Percentiles rank a stretch among this genome's conserved stretches.
phyloP scores from a whole-genome alignment of 2,329 filamentous ascomycete species.

The Apiospora saccharicola region DNA sequence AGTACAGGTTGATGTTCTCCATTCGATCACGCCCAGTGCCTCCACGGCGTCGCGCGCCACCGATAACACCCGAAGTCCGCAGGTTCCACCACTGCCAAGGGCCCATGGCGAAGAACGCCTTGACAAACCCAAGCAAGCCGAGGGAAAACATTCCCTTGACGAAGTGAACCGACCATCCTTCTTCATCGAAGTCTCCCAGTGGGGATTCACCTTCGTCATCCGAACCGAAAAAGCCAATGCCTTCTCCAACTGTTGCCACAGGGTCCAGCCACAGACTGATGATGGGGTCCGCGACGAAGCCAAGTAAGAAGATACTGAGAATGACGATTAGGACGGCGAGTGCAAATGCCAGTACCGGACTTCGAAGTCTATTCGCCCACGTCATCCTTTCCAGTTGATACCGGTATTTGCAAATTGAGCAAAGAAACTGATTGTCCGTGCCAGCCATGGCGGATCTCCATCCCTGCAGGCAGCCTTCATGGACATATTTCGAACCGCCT shows the following conservation, averaged over 20 bases:
- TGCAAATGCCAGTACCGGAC: constrained; percentile 69
- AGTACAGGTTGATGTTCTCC: constrained; percentile 79
- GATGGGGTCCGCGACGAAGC: constrained; percentile 92
- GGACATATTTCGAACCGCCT: constrained; percentile 91
- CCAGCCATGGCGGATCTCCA: constrained; percentile 82
- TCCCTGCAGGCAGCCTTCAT: constrained; percentile 84
- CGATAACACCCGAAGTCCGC: constrained; percentile 65
- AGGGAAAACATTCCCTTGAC: constrained; percentile 89
- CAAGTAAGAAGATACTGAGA: constrained; percentile 78
- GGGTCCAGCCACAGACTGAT: constrained; percentile 89
- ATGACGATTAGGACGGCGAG: constrained; percentile 79
- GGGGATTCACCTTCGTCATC: constrained; percentile 46
- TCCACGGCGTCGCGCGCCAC: constrained; percentile 60
- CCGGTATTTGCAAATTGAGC: constrained; percentile 84
- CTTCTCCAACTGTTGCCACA: constrained; percentile 63
- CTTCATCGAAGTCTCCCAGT: constrained; percentile 30
- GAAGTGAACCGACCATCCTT: constrained; percentile 83
- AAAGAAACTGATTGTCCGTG: constrained; percentile 71
- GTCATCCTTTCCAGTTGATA: constrained; percentile 81
- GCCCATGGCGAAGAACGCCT: constrained; percentile 76
- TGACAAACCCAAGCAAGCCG: constrained; percentile 84
- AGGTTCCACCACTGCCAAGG: constrained; percentile 82
- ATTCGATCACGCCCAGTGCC: constrained; percentile 78
- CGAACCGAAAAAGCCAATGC: constrained; percentile 43
- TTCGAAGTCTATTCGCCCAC: constrained; percentile 75